Base-by-base conservation (phyloP, 805 yeast species). In the Torulaspora gathmanii region DNA sequence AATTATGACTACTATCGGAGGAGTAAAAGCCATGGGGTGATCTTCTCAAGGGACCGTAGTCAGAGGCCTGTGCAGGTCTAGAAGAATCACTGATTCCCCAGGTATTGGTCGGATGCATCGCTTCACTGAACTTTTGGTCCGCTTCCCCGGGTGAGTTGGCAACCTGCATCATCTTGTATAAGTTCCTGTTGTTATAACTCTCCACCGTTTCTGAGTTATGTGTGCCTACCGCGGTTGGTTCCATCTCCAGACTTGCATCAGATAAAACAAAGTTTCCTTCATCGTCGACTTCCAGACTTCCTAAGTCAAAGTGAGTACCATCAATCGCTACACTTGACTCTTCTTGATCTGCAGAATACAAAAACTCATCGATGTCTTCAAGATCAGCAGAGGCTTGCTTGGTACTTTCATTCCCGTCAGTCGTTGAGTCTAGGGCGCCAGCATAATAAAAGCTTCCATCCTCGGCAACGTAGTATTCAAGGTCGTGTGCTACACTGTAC, bases 371-470 rank as follows among this genome's bases (percentile, higher is more conserved):
- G 3, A 49, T 37, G 17, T 49, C 40, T 33, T 49, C 52, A 1
- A 38, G 28, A 11, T 42, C 45, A 6, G 25, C 37, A 3, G 38
- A 9, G 10, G 33, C 44, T 5, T 33, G 46, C 12, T 42, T 51
- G 6, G 49, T 45, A 4, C 44, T 37, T 11, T 37, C 52, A 16
- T 41, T 45, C 17, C 48, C 54, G 19, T 42, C 43, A 20, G 40
- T 36, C 4, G 48, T 31, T 4, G 47, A 38, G 6, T 47, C 42
- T 10, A 44, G 25, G 13, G 39, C 37, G 11, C 56, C 58, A 12
- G 57, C 55, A 39, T 54, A 61, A 30, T 49, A 58, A 31, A 51
- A 57, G 34, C 55, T 55, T 2, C 65, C 65, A 19, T 56, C 55
- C 13, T 43, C 46, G 19, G 51, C 61, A 6, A 60, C 48, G 11